Conservation (phyloP, 345 rosid genomes). For the Salix koriyanagi region DNA sequence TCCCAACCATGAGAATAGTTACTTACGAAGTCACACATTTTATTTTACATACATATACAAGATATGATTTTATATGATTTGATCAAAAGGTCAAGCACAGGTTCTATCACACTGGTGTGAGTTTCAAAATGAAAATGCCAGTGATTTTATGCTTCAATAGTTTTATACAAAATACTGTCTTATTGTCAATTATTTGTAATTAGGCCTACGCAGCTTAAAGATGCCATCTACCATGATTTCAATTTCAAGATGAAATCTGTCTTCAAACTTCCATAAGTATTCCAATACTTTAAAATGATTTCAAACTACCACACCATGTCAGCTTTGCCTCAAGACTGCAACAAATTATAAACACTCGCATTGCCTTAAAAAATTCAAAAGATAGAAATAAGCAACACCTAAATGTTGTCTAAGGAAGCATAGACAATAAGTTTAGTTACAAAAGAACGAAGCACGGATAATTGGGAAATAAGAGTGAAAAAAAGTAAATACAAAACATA, state of each 20-base stretch:
- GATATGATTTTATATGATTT: neutral
- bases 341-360: neutral
- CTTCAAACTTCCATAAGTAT: too few relatives aligned
- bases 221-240: neutral
- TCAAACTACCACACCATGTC: neutral
- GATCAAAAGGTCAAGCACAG: neutral
- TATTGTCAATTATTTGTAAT: too few relatives aligned
- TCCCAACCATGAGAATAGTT: neutral
- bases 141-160: neutral
- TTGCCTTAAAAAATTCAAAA: neutral
- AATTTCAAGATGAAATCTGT: neutral
- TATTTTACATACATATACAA: neutral
- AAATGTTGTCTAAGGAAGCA: neutral
- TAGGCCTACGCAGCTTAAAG: neutral
- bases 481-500: neutral
- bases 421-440: too few relatives aligned
- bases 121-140: neutral
- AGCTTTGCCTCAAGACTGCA: neutral
- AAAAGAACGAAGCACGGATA: neutral
- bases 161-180: neutral
- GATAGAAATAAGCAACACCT: neutral
- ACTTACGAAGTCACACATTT: neutral
- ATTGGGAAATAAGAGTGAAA: neutral
- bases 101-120: neutral
- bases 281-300: neutral